Base-by-base conservation (phyloP, 106 monocot genomes). In the Dioscorea alata region DNA sequence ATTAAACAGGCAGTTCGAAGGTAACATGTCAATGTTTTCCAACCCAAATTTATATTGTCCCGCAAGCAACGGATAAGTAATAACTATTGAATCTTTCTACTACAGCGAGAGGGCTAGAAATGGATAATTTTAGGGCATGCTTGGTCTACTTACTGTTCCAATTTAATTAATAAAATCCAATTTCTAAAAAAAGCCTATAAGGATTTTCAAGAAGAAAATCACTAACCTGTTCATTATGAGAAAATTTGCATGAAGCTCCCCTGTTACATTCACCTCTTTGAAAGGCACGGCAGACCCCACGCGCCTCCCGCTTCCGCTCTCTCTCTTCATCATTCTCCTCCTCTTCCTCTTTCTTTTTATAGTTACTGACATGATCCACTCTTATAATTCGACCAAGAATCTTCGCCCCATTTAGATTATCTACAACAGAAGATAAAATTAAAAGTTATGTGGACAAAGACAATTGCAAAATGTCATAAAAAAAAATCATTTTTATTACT, bases 401-500 rank as follows among this genome's bases (percentile, higher is more conserved):
- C 68, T 80, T 97, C 23, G 86, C 86, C 12, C 96, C 96, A 75
- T 97, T 97, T 69, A 97, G 73, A 78, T 97, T 97, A 79, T 97
- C 93, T 94, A 73, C 12, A 64, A 64, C 28, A 21, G 59, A 24
- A 19, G 19, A 59, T 59, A 23, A 5, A 12, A 59, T 2, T 14
- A 4, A 48, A 64, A 33, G 10, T 34, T 64, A 5, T 64, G 21
- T 64, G 0, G 20, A 64, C 5, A 64, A 8, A 6, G 1, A 15
- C 33, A 48, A 21, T 33, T 16, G 32, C 33, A 33, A 65, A 19
- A 23, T 19, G 3, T 1, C 1, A 28, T 28, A 28, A 3, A 28
- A 3, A 28, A 28, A 28, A 28, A 28, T 1, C 3, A 1, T 13
- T 10, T 31, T 31, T 4, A 68, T 13, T 28, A 14, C 2, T 18